Evolutionary conservation across 371 early-diverging fungal genomes (phyloP), one percentile per base, ranked within the genome.

Genomic region (Mucor irregularis): DNA sequence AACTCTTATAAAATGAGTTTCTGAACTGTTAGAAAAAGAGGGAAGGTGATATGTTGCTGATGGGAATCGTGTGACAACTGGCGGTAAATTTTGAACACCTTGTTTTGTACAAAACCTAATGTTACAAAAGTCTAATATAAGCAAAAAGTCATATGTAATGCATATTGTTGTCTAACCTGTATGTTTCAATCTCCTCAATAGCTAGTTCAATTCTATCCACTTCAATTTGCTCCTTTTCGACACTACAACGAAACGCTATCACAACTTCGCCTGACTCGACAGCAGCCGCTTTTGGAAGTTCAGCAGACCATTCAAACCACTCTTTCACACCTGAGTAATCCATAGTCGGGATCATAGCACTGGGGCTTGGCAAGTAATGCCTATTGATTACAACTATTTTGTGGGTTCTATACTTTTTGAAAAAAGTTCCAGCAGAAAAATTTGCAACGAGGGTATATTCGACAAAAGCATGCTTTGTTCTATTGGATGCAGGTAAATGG

Each of bases 231-330:
- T 77, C 78, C 35, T 77, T 77, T 42, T 77, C 78, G 0, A 73
- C 69, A 44, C 73, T 77, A 61, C 73, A 77, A 0, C 74, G 65
- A 33, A 72, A 59, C 11, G 74, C 70, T 31, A 72, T 40, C 1
- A 71, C 72, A 0, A 74, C 53, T 42, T 77, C 78, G 7, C 78
- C 74, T 7, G 70, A 61, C 35, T 77, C 74, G 25, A 77, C 51
- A 5, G 78, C 74, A 10, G 57, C 53, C 2, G 78, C 74, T 48
- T 72, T 77, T 1, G 78, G 74, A 9, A 74, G 58, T 29, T 77
- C 78, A 28, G 64, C 69, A 8, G 68, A 67, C 70, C 74, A 77
- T 47, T 74, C 78, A 50, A 77, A 77, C 78, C 78, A 77, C 5
- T 72, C 70, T 40, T 62, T 51, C 5, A 69, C 68, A 29, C 70